Evolutionary conservation across 2,329 filamentous ascomycete species (phyloP).

Genomic region (Xylariales sp.): DNA sequence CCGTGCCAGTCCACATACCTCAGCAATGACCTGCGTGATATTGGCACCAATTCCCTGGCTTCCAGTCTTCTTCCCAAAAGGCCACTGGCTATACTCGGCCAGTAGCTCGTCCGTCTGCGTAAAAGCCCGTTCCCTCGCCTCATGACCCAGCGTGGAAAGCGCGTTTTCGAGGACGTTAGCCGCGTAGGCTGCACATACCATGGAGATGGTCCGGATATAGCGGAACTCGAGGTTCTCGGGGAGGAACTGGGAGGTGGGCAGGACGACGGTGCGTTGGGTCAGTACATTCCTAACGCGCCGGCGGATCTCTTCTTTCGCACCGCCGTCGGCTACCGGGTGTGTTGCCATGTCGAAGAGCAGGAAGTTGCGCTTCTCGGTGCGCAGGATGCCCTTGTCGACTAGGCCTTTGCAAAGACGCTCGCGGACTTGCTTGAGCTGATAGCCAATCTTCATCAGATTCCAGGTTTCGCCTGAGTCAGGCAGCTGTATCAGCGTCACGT

Average conservation of each 20-base stretch:
- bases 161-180: constrained; percentile 98
- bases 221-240: constrained; percentile 93
- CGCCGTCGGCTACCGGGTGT: constrained; percentile 91
- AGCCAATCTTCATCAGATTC: constrained; percentile 99
- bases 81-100: constrained; percentile 93
- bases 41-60: constrained; percentile 86
- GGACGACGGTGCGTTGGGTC: constrained; percentile 88
- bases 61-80: constrained; percentile 81
- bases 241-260: constrained; percentile 80
- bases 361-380: constrained; percentile 99
- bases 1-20: constrained; percentile 42
- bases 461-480: constrained; percentile 78
- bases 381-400: constrained; percentile 96
- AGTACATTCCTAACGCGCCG: constrained; percentile 88
- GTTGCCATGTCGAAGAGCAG: constrained; percentile 99
- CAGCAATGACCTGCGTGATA: constrained; percentile 76
- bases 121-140: constrained; percentile 90
- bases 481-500: constrained; percentile 10
- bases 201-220: constrained; percentile 83
- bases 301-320: constrained; percentile 95
- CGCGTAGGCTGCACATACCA: constrained; percentile 97
- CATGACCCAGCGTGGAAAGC: constrained; percentile 87
- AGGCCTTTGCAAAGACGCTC: constrained; percentile 95
- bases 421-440: constrained; percentile 98
- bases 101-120: constrained; percentile 94